Percentiles rank a stretch among this genome's conserved stretches.
Evolutionary conservation across 352 stramenopile genomes (phyloP).

Genomic region (Globisporangium emineosum): DNA sequence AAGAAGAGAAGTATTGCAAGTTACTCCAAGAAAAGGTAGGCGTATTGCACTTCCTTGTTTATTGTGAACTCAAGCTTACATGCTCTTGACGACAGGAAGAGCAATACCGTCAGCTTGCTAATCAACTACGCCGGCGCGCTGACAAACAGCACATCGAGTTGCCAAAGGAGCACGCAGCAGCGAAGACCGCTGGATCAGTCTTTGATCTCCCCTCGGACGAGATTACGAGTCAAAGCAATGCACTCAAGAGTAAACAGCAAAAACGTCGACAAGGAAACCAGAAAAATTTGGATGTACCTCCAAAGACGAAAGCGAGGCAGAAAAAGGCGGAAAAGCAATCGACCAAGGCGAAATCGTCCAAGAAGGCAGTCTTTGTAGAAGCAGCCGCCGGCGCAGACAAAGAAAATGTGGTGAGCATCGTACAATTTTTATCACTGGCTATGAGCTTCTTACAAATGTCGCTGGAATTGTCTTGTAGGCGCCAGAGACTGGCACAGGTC

Average conservation of each 20-base stretch:
- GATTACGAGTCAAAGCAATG: background rate
- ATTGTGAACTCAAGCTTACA: background rate
- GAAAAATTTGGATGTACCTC: background rate
- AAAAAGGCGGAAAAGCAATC: conserved; percentile 4
- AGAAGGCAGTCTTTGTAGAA: background rate
- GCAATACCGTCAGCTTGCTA: background rate
- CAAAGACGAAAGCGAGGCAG: background rate
- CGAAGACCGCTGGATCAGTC: background rate
- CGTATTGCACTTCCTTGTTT: background rate
- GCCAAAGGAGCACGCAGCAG: background rate
- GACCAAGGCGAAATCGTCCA: background rate
- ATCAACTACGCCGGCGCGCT: background rate
- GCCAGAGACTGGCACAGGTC: background rate
- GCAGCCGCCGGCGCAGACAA: background rate
- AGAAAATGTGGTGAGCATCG: conserved; percentile 9
- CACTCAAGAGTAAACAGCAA: background rate
- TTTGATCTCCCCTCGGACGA: conserved; percentile 3
- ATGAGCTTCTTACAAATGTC: background rate
- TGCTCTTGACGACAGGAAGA: background rate
- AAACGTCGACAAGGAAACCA: background rate
- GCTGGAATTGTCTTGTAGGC: background rate
- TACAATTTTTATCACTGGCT: background rate
- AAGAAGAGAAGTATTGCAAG: conserved; percentile 9
- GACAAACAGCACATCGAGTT: background rate
- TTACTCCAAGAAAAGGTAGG: conserved; percentile 10